Base-by-base conservation (phyloP, 768 basidiomycete species). In the Boletus barrowsii region DNA sequence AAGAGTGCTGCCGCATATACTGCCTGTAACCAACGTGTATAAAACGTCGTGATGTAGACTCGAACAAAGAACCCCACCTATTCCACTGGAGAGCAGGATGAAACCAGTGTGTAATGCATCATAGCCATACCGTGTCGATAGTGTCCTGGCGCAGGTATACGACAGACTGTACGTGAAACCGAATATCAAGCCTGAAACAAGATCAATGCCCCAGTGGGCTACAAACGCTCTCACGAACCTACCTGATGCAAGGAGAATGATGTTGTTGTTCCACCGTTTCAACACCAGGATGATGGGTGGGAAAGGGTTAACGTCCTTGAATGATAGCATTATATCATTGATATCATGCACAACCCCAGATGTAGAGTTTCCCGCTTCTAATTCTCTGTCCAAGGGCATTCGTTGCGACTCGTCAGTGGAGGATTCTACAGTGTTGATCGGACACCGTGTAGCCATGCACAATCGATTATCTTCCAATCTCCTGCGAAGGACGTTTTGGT, bases 121-220 rank as follows among this genome's bases (percentile, higher is more conserved):
- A 66, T 87, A 93, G 37, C 77, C 68, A 60, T 95, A 96, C 17
- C 73, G 68, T 11, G 69, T 72, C 2, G 76, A 78, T 4, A 96
- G 76, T 0, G 88, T 91, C 52, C 88, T 77, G 10, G 91, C 79
- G 5, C 83, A 82, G 0, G 90, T 89, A 63, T 92, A 95, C 1
- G 81, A 70, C 41, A 95, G 76, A 37, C 83, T 76, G 65, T 84
- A 91, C 32, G 78, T 80, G 47, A 84, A 85, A 2, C 83, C 85
- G 60, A 88, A 94, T n/a, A 86, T 71, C 33, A 90, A 65, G 4
- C 87, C 91, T 86, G 58, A 30, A 18, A 42, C 11, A 17, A 24
- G 3, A 51, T 59, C 5, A 61, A 48, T 32, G 30, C 17, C 24
- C n/a, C 9, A 10, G 20, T 13, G 33, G 10, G 39, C 22, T n/a